Conservation (phyloP, 148 eudicot species). For the Nyssa sinensis region DNA sequence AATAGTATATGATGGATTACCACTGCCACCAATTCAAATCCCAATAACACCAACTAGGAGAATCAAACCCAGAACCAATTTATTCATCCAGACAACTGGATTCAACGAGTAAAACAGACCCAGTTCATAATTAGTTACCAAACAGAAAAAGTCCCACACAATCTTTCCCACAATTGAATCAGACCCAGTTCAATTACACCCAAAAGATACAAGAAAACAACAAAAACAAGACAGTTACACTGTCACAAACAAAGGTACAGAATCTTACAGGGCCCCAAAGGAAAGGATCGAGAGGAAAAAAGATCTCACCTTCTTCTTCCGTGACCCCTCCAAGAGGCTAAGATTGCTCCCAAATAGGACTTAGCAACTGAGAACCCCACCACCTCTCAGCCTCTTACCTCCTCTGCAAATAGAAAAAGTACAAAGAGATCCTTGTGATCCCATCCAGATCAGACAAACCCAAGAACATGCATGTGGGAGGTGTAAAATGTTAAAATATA, state of each 20-base stretch:
- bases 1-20: background rate
- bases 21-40: slow-evolving; percentile 6
- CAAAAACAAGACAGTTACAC: slow-evolving; percentile 10
- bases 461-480: slow-evolving; percentile 31
- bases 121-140: slow-evolving; percentile 8
- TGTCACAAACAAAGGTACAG: slow-evolving; percentile 3
- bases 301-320: slow-evolving; percentile 22
- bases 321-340: background rate
- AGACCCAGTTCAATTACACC: slow-evolving; percentile 15
- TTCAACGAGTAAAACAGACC: background rate
- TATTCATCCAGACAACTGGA: background rate
- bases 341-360: slow-evolving; percentile 14
- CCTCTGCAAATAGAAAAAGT: slow-evolving; percentile 14
- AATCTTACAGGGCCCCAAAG: slow-evolving; percentile 12
- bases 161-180: slow-evolving; percentile 14
- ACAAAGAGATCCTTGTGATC: slow-evolving; percentile 31
- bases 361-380: slow-evolving; percentile 22
- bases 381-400: slow-evolving; percentile 15
- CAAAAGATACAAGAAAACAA: slow-evolving; percentile 7
- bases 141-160: slow-evolving; percentile 1
- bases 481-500: slow-evolving; percentile 4
- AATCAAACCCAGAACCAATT: slow-evolving; percentile 1
- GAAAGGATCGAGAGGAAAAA: slow-evolving; percentile 1
- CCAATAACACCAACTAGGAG: slow-evolving; percentile 9
- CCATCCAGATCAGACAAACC: slow-evolving; percentile 43